Conservation (phyloP, 257 asterid genomes). For the Eucommia ulmoides region DNA sequence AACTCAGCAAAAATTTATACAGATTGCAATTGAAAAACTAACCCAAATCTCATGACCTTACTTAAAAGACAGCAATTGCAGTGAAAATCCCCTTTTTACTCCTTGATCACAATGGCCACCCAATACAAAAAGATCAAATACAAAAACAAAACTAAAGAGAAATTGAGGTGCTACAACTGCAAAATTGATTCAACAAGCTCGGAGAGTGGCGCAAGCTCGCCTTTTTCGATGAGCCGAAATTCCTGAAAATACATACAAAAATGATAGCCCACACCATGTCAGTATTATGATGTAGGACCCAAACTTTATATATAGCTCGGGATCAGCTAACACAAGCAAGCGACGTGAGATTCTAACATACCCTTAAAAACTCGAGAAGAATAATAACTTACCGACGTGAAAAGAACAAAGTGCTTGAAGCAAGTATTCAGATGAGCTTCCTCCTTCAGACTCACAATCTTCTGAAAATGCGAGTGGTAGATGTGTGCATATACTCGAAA, state of each 20-base stretch:
- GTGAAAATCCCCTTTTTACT: too few species aligned
- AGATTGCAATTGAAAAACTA: too few species aligned
- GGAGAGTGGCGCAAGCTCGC: conserved; percentile 85
- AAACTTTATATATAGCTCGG: not conserved
- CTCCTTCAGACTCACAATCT: conserved; percentile 64
- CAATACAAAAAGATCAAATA: too few species aligned
- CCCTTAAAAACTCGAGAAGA: not conserved
- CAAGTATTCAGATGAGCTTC: conserved; percentile 85
- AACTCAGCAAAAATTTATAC: too few species aligned
- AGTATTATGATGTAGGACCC: not conserved
- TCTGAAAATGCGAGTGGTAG: conserved; percentile 71
- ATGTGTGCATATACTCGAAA: conserved; percentile 84
- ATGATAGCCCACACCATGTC: conserved; percentile 3
- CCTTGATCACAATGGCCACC: too few species aligned
- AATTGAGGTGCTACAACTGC: too few species aligned
- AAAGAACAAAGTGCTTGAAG: conserved; percentile 67
- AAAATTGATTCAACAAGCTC: conserved; percentile 71
- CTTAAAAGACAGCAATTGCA: too few species aligned
- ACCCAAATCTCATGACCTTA: too few species aligned
- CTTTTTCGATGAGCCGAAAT: conserved; percentile 72
- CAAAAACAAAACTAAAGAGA: too few species aligned
- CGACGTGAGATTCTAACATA: not conserved
- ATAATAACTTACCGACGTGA: conserved; percentile 69
- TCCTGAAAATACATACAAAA: conserved; percentile 37
- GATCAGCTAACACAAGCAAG: not conserved